Percentiles rank a stretch among this genome's conserved stretches.
Evolutionary conservation across 176 grass and related monocot genomes (phyloP).

Genomic region (Ananas comosus): DNA sequence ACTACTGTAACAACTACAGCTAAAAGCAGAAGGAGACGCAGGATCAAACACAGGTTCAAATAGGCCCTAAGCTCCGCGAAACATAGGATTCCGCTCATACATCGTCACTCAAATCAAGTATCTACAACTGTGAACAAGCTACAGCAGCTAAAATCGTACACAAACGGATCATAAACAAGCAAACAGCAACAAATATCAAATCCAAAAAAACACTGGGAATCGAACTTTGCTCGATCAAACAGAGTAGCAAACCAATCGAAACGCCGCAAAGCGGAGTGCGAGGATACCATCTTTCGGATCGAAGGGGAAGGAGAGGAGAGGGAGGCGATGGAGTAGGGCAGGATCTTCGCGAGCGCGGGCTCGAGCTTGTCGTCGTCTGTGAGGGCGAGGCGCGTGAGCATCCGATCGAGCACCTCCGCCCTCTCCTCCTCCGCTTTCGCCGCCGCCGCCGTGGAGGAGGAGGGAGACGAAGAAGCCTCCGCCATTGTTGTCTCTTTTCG

Average conservation of each 20-base stretch:
- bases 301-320: slow-evolving; percentile 57
- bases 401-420: slow-evolving; percentile 63
- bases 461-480: slow-evolving; percentile 26
- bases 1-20: too few relatives aligned
- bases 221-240: background rate
- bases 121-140: background rate
- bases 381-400: slow-evolving; percentile 78
- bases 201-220: too few relatives aligned
- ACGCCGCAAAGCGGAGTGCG: too few relatives aligned
- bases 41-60: too few relatives aligned
- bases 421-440: slow-evolving; percentile 54
- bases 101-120: background rate
- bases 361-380: slow-evolving; percentile 70
- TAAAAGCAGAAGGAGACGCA: too few relatives aligned
- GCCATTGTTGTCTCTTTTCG: slow-evolving; percentile 27
- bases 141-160: background rate
- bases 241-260: background rate
- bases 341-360: slow-evolving; percentile 57
- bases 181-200: background rate
- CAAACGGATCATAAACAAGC: background rate
- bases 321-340: slow-evolving; percentile 79
- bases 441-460: slow-evolving; percentile 1
- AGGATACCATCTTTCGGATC: slow-evolving; percentile 65
- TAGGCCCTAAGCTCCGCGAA: too few relatives aligned
- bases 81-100: background rate